Base-by-base conservation (phyloP, 2,329 filamentous ascomycete species). In the Aspergillus quadrilineatus region DNA sequence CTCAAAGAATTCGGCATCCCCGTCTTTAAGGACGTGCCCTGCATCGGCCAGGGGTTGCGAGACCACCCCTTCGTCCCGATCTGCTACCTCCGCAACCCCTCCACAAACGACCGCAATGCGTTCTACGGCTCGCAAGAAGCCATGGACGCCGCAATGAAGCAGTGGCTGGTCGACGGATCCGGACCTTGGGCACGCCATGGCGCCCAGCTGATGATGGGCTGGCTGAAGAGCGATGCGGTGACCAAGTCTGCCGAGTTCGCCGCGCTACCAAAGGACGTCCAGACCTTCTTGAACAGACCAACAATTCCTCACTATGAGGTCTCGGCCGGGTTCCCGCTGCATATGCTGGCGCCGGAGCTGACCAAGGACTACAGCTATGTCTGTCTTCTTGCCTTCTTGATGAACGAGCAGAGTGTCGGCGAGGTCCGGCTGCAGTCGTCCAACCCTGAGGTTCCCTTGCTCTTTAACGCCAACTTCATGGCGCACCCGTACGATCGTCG, bases 241-340 rank as follows among this genome's bases (percentile, higher is more conserved):
- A 63, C 70, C 1, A 53, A 67, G 0, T 76, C 73, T 0, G 60
- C 73, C 0, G 81, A 87, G 62, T 85, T 84, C 65, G 67, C 78
- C 41, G 76, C 69, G 1, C 72, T 88, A 0, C 77, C 82, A 0
- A 53, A 60, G 0, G 54, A 72, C 0, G 72, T 77, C 8, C 76
- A 81, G 61, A 66, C 70, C 0, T 80, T 77, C 58, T 66, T 87
- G 1, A 67, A 65, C 43, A 73, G 74, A 17, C 73, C 77, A 12
- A 83, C 80, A 0, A 75, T 87, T 2, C 85, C 85, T 0, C 77
- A 82, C 47, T 85, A 78, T 60, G 85, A 88, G 61, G 66, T 86
- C 14, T 54, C 79, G 7, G 78, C 74, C 1, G 78, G 81, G 56
- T 73, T 79, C 55, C 75, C 77, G 0, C 60, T 77, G 4, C 79